phyloP scores from a whole-genome alignment of 495 filamentous ascomycete species.

The Penicillium robsamsonii region DNA sequence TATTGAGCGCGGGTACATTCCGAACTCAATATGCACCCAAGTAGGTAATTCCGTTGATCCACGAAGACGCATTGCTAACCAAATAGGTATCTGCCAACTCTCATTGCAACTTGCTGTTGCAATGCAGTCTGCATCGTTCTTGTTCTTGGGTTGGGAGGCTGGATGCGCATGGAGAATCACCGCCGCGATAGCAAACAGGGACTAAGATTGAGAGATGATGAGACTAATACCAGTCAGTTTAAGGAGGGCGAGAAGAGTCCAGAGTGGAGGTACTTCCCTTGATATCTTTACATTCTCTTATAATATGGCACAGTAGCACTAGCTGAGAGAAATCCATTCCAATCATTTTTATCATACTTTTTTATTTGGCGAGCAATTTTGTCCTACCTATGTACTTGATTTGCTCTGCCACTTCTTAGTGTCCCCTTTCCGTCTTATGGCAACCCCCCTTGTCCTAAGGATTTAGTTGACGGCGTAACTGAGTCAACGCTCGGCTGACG shows the following conservation, averaged over 20 bases:
- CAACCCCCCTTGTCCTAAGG: too few species aligned
- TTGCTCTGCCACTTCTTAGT: too few species aligned
- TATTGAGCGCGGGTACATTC: slow-evolving; percentile 70
- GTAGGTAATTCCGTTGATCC: slow-evolving; percentile 23
- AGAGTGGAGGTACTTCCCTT: slow-evolving; percentile 65
- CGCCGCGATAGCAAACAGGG: slow-evolving; percentile 59
- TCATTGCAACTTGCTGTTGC: slow-evolving; percentile 68
- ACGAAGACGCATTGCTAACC: background rate
- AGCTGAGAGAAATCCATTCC: background rate
- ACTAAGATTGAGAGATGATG: slow-evolving; percentile 49
- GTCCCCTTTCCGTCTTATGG: too few species aligned
- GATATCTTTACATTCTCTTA: background rate
- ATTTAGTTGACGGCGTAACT: too few species aligned
- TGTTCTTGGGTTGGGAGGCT: slow-evolving; percentile 54
- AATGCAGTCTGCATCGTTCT: slow-evolving; percentile 59
- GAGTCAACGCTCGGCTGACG: too few species aligned
- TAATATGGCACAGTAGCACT: background rate
- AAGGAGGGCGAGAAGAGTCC: slow-evolving; percentile 56
- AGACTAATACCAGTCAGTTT: slow-evolving; percentile 60
- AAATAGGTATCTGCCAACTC: slow-evolving; percentile 55
- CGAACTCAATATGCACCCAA: slow-evolving; percentile 62
- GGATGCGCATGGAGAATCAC: slow-evolving; percentile 66
- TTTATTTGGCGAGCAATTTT: too few species aligned
- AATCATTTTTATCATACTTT: too few species aligned
- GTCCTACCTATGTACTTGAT: too few species aligned